Conservation (phyloP, 352 stramenopile species). For the Peronospora belbahrii region DNA sequence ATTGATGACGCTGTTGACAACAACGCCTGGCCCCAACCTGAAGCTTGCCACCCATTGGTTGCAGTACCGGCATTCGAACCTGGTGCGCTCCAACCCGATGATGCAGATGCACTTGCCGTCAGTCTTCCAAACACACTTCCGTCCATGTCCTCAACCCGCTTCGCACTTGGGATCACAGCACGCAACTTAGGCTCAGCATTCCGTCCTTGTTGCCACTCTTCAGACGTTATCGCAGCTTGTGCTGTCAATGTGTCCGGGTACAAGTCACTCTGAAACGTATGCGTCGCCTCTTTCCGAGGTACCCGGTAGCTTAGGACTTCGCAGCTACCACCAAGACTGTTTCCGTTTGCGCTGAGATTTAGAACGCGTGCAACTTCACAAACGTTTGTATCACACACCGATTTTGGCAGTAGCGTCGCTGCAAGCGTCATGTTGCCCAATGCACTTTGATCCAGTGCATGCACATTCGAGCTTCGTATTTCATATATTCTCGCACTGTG, state of each 20-base stretch:
- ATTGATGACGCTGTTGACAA: slow-evolving; percentile 28
- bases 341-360: slow-evolving; percentile 36
- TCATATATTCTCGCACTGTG: slow-evolving; percentile 55
- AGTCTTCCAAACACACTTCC: slow-evolving; percentile 32
- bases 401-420: slow-evolving; percentile 44
- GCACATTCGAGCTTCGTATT: slow-evolving; percentile 32
- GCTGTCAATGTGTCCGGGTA: slow-evolving; percentile 49
- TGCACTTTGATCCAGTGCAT: slow-evolving; percentile 44
- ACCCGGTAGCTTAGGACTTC: slow-evolving; percentile 63
- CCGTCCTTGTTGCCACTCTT: slow-evolving; percentile 35
- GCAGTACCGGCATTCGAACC: background rate
- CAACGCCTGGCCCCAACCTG: slow-evolving; percentile 21
- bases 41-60: slow-evolving; percentile 19
- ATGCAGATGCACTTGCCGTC: background rate
- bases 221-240: slow-evolving; percentile 30
- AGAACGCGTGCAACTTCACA: slow-evolving; percentile 67
- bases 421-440: slow-evolving; percentile 54
- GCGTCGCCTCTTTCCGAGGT: slow-evolving; percentile 47
- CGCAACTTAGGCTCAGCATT: slow-evolving; percentile 42
- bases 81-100: slow-evolving; percentile 17
- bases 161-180: slow-evolving; percentile 23
- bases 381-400: slow-evolving; percentile 32
- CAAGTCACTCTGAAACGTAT: slow-evolving; percentile 69
- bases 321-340: slow-evolving; percentile 32
- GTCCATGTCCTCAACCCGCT: slow-evolving; percentile 11